phyloP scores from a whole-genome alignment of 164 flowering plant genomes.

The Stephania yunnanensis region DNA sequence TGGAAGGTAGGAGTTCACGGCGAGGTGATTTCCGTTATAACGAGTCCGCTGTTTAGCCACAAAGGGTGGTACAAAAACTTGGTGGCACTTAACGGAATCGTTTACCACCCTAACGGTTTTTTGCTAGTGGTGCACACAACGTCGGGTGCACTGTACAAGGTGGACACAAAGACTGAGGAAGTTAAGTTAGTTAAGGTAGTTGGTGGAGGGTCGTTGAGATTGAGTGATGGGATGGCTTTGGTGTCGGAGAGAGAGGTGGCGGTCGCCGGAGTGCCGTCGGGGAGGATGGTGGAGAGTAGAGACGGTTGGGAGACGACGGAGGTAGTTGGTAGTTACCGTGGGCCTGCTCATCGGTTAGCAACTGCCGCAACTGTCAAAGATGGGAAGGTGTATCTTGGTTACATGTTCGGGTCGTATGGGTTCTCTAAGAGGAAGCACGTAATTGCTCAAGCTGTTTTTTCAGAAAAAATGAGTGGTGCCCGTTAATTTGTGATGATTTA shows the following conservation, averaged over 20 bases:
- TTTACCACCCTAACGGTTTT: constrained; percentile 85
- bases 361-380: constrained; percentile 77
- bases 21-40: constrained; percentile 35
- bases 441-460: constrained; percentile 61
- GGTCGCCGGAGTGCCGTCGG: constrained; percentile 70
- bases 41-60: constrained; percentile 52
- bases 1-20: constrained; percentile 81
- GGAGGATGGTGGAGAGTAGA: constrained; percentile 62
- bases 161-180: constrained; percentile 33
- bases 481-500: too few relatives aligned
- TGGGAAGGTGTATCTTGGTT: constrained; percentile 65
- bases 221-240: constrained; percentile 79
- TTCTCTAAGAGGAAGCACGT: constrained; percentile 62
- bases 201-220: constrained; percentile 49
- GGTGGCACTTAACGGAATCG: constrained; percentile 71
- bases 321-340: constrained; percentile 42
- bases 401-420: constrained; percentile 57
- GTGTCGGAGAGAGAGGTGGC: constrained; percentile 63
- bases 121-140: constrained; percentile 65
- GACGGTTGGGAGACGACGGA: constrained; percentile 79
- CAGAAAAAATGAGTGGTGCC: too few relatives aligned
- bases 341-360: constrained; percentile 62
- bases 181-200: constrained; percentile 47
- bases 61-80: constrained; percentile 71
- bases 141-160: constrained; percentile 49